Evolutionary conservation across 2,329 filamentous ascomycete species (phyloP).

Genomic region (Coniochaeta prunicola): DNA sequence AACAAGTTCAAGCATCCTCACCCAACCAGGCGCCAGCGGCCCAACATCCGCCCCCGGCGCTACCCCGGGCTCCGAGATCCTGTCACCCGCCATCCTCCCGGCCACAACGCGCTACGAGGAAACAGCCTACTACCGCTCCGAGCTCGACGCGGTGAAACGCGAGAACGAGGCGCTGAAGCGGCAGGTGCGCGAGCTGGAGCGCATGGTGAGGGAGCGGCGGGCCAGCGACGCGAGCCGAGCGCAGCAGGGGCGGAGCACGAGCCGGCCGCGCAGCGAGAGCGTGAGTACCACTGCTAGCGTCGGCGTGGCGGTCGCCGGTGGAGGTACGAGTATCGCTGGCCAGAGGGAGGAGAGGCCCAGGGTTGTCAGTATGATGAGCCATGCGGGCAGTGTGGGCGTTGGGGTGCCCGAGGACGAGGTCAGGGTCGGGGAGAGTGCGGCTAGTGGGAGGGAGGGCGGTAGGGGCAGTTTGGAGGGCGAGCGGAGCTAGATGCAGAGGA

Average conservation of each 20-base stretch:
- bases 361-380: constrained; percentile 37
- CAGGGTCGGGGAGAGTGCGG: constrained; percentile 54
- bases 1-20: constrained; percentile 1
- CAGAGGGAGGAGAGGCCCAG: constrained; percentile 40
- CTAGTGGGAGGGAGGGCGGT: constrained; percentile 32
- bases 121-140: constrained; percentile 49
- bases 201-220: constrained; percentile 40
- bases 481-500: not conserved
- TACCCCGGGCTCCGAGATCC: constrained; percentile 23
- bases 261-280: constrained; percentile 40
- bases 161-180: constrained; percentile 58
- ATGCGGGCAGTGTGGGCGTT: constrained; percentile 36
- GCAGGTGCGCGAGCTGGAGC: constrained; percentile 55
- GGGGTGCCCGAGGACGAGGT: constrained; percentile 55
- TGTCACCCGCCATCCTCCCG: constrained; percentile 47
- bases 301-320: constrained; percentile 26
- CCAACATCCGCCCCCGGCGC: constrained; percentile 33
- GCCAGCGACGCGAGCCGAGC: constrained; percentile 39
- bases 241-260: constrained; percentile 13
- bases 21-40: constrained; percentile 4
- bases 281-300: constrained; percentile 45
- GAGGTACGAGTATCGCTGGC: constrained; percentile 37
- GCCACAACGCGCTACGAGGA: constrained; percentile 57
- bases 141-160: constrained; percentile 53
- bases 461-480: not conserved